Evolutionary conservation across 148 eudicot species (phyloP), one percentile per base, ranked within the genome.

Genomic region (Limonium bicolor): DNA sequence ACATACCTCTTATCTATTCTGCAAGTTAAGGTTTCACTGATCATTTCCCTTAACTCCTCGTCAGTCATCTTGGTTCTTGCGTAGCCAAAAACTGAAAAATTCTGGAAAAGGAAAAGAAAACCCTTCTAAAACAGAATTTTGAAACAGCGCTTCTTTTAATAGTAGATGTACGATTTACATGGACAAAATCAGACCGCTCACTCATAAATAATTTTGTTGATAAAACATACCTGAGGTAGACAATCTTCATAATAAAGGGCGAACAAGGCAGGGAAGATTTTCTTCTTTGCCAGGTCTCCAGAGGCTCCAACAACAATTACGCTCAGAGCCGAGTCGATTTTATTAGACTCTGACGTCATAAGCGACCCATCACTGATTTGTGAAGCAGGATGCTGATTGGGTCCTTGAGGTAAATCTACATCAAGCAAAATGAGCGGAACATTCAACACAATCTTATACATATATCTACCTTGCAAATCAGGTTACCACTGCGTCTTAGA

Each of bases 241-340:
- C 63, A 73, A 50, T 55, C 80, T 41, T 73, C 78, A 21, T 78
- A 87, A 50, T 38, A 82, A 34, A 87, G 74, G 26, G 96, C 96
- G 48, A 87, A 87, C 25, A 87, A 76, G 41, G 96, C 96, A 20
- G 96, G 96, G 54, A 82, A 87, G 31, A 87, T 87, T 62, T 87
- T 87, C 67, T 72, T 82, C 71, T 55, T 87, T 46, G 96, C 96
- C 34, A 87, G 94, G 50, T 82, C 96, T 24, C 96, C 96, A 25
- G 96, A 73, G 36, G 94, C 96, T 32, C 96, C 96, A 44, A 87
- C 74, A n/a, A 87, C 70, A 20, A 82, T 70, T 52, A 87, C 72
- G 62, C 86, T 87, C 35, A 87, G 59, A 48, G 63, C 67, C 16
- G 73, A 61, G 29, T 64, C 78, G 27, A 20, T 24, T 52, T 62